A percentile compares a stretch with the other conserved stretches of the same genome.
Evolutionary conservation across 2,329 filamentous ascomycete species (phyloP).

Genomic region (Mycogone perniciosa): DNA sequence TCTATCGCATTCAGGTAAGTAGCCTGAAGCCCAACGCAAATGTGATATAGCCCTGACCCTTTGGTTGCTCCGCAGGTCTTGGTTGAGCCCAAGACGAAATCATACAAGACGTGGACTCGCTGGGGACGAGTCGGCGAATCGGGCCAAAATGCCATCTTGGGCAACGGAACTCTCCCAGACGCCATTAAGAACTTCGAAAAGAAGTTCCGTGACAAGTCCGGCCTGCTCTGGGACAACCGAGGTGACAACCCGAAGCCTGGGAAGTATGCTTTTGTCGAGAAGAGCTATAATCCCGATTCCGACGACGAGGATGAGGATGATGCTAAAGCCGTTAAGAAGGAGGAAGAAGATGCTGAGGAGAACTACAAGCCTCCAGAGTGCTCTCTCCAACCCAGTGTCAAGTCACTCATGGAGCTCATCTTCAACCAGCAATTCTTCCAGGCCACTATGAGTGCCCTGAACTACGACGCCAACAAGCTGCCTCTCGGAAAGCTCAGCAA

Average conservation of each 20-base stretch:
- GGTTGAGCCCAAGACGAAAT: slow-evolving; percentile 27
- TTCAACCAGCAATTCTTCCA: slow-evolving; percentile 73
- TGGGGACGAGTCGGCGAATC: slow-evolving; percentile 71
- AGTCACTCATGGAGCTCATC: slow-evolving; percentile 70
- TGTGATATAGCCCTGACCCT: background rate
- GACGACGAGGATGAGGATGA: slow-evolving; percentile 36
- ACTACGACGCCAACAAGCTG: slow-evolving; percentile 70
- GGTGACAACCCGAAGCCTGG: slow-evolving; percentile 51
- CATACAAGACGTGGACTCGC: slow-evolving; percentile 62
- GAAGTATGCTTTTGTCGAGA: slow-evolving; percentile 77
- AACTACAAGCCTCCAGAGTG: slow-evolving; percentile 40
- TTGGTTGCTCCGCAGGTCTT: slow-evolving; percentile 19
- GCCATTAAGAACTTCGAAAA: slow-evolving; percentile 49
- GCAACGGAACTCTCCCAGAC: slow-evolving; percentile 33
- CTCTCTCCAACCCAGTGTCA: slow-evolving; percentile 52
- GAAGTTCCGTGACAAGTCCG: slow-evolving; percentile 59
- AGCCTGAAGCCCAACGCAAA: background rate
- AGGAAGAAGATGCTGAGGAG: slow-evolving; percentile 32
- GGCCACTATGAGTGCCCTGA: slow-evolving; percentile 57
- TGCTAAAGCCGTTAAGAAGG: slow-evolving; percentile 27
- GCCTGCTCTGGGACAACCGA: slow-evolving; percentile 49
- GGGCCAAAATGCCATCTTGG: slow-evolving; percentile 43
- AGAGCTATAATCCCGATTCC: slow-evolving; percentile 64
- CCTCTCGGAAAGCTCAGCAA: slow-evolving; percentile 82
- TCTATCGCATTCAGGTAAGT: slow-evolving; percentile 65